These are phyloP conservation scores for Talaromyces albobiverticillius DNA, from an alignment of 2,329 filamentous ascomycete species.

Conservation along the genomic window DNA sequence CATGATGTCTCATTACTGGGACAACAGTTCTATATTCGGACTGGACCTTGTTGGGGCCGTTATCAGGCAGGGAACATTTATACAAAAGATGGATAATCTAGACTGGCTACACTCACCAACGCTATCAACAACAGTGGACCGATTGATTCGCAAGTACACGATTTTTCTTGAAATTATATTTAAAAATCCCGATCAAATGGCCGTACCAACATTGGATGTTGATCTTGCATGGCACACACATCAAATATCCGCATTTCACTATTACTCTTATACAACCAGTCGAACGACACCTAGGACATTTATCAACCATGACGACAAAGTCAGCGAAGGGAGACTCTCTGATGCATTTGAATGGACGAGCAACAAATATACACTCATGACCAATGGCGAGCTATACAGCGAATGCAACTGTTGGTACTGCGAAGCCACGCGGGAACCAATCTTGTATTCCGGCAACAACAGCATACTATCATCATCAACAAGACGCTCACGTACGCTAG, in stretches of 20 bases:
- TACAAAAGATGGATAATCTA: slow-evolving; percentile 66
- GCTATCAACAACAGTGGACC: slow-evolving; percentile 54
- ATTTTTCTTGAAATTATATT: slow-evolving; percentile 45
- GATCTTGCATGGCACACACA: slow-evolving; percentile 37
- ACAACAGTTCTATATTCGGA: slow-evolving; percentile 31
- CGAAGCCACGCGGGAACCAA: slow-evolving; percentile 4
- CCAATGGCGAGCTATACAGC: slow-evolving; percentile 2
- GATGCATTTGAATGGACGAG: slow-evolving; percentile 8
- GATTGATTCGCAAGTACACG: slow-evolving; percentile 56
- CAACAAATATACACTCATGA: slow-evolving; percentile 3
- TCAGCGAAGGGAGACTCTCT: slow-evolving; percentile 7
- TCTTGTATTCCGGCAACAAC: neutral
- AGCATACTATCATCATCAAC: slow-evolving; percentile 34
- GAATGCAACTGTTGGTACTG: slow-evolving; percentile 14
- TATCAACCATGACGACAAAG: slow-evolving; percentile 7
- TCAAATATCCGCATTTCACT: slow-evolving; percentile 21
- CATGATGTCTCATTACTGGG: slow-evolving; percentile 45
- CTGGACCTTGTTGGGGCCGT: slow-evolving; percentile 41
- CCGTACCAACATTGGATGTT: slow-evolving; percentile 33
- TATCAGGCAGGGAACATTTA: slow-evolving; percentile 41
- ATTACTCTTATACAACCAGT: slow-evolving; percentile 3
- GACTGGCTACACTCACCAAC: slow-evolving; percentile 70
- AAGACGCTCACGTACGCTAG: slow-evolving; percentile 50
- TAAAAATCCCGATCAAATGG: slow-evolving; percentile 29
- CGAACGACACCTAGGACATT: neutral